These are phyloP conservation scores for Psophocarpus tetragonolobus DNA, from an alignment of 306 rosid genomes.

Conservation along the genomic window DNA sequence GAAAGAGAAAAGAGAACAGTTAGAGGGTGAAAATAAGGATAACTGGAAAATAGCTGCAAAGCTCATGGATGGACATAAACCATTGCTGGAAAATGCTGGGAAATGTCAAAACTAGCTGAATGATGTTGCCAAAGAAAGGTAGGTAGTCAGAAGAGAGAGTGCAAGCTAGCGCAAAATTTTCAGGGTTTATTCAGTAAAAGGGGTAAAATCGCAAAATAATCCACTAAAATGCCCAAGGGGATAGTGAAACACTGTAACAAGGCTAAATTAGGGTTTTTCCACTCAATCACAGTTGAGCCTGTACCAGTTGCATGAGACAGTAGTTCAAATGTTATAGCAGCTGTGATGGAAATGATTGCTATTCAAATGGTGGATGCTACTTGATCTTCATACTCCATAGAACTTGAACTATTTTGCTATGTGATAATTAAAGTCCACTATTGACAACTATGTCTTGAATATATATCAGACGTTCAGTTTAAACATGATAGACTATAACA, in stretches of 20 bases:
- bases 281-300: background rate
- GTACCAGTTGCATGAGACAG: background rate
- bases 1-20: background rate
- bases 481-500: background rate
- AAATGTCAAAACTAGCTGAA: background rate
- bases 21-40: background rate
- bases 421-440: background rate
- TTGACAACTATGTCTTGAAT: background rate
- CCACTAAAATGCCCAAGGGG: background rate
- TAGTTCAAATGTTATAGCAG: background rate
- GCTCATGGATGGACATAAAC: background rate
- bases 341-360: no score
- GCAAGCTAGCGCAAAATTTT: background rate
- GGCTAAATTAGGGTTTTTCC: background rate
- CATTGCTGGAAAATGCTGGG: no score
- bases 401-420: background rate
- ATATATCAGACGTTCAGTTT: conserved; percentile 14
- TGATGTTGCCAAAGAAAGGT: background rate
- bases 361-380: no score
- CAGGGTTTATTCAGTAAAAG: no score
- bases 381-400: background rate
- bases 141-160: background rate
- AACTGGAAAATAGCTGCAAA: background rate
- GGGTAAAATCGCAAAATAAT: background rate
- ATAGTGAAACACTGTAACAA: background rate